Evolutionary conservation across 352 stramenopile genomes (phyloP), one percentile per base, ranked within the genome.

Genomic region (Phytophthora vignae): DNA sequence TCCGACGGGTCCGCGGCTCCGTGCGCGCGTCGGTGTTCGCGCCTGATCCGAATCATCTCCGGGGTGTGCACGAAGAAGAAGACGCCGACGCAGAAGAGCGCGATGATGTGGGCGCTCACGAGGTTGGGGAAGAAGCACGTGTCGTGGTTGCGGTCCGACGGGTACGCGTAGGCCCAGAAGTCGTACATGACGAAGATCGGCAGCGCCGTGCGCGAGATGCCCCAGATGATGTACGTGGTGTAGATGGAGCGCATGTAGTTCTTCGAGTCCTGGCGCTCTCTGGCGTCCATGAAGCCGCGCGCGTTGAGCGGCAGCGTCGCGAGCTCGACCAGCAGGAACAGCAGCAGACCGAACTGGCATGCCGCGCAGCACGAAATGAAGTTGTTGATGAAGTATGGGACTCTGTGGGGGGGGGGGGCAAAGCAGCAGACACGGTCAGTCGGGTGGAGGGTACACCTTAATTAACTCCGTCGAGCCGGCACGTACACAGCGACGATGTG

Each of bases 301-400:
- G 69, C 84, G 40, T 95, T 95, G 27, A 95, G 76, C 11, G 88
- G 87, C 25, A 95, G 74, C 44, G 88, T 95, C 22, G 87, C 85
- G 14, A 95, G 75, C 64, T 95, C 88, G 50, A 95, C 88, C 12
- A 95, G 82, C 54, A 95, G 69, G 44, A 93, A 95, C 29, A 95
- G 74, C 50, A 94, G 67, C 53, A 95, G 64, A 4, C 84, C 87
- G 46, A 92, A 95, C 60, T 94, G 85, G 12, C 82, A 90, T 15
- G 87, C 85, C 11, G 81, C 85, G 58, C 88, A 95, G 74, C 86
- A 93, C 53, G 88, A 89, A 17, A 92, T 69, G 60, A 95, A 95
- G 73, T 95, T 95, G 84, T 95, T 94, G 75, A 95, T 92, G 11
- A 89, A 83, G 69, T 95, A 95, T 38, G 88, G 88, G 10, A 94